These are phyloP conservation scores for Sclerotinia glacialis DNA, from an alignment of 2,329 filamentous ascomycete species.

Conservation along the genomic window DNA sequence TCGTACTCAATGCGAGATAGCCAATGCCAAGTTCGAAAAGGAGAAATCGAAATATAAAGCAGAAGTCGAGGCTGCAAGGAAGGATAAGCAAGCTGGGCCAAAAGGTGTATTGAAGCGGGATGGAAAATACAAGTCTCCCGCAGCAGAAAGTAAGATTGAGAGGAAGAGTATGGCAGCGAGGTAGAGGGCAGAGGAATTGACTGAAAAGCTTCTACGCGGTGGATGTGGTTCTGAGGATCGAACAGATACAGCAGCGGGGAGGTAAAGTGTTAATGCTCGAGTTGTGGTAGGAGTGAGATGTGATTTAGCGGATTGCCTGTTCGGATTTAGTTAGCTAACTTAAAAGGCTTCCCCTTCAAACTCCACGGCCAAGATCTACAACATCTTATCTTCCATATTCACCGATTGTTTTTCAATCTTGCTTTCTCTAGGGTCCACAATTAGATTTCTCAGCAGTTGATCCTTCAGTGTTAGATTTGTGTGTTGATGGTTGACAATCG, in stretches of 20 bases:
- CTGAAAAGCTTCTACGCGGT: background rate
- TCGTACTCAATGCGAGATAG: background rate
- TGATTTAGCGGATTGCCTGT: background rate
- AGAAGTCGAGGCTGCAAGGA: background rate
- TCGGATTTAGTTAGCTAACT: background rate
- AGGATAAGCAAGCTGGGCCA: background rate
- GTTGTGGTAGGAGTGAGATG: background rate
- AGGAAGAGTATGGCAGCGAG: background rate
- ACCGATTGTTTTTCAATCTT: background rate
- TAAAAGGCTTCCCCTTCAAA: background rate
- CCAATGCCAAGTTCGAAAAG: background rate
- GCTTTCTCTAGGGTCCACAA: background rate
- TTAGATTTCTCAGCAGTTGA: background rate
- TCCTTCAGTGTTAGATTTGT: background rate
- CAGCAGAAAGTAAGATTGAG: conserved; percentile 1
- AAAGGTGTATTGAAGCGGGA: background rate
- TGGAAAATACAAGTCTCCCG: background rate
- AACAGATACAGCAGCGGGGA: background rate
- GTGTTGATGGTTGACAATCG: background rate
- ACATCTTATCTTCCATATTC: background rate
- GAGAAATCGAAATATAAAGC: background rate
- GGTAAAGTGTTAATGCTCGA: background rate
- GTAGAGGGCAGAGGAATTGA: conserved; percentile 4
- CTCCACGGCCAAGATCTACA: background rate
- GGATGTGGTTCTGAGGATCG: conserved; percentile 1